Conservation (phyloP, 345 rosid species). For the Salix udensis region DNA sequence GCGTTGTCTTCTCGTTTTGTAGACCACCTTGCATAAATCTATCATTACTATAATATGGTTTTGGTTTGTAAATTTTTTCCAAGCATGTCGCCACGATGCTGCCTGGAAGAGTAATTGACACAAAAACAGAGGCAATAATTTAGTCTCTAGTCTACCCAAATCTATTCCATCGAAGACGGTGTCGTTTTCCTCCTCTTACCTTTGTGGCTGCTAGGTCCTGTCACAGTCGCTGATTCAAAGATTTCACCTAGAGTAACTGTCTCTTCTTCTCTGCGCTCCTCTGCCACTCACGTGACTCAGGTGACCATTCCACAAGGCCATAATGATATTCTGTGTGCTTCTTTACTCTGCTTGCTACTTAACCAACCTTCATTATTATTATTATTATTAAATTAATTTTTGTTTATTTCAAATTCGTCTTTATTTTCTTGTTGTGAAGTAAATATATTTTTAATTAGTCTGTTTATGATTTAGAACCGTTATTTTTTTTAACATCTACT, state of each 20-base stretch:
- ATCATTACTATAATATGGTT: neutral
- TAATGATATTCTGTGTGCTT: neutral
- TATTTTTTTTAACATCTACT: too few species aligned
- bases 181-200: neutral
- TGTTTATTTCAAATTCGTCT: too few species aligned
- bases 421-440: too few species aligned
- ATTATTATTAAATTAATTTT: neutral
- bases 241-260: neutral
- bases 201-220: neutral
- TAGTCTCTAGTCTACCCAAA: neutral
- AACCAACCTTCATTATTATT: neutral
- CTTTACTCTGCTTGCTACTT: neutral
- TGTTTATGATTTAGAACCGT: too few species aligned
- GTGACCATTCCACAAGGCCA: neutral
- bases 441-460: too few species aligned
- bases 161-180: neutral
- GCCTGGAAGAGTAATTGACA: neutral
- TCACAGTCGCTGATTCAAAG: neutral
- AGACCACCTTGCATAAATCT: neutral
- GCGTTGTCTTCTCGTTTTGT: slow-evolving; percentile 6
- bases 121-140: neutral
- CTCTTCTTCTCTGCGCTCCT: neutral
- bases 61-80: neutral
- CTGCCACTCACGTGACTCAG: neutral
- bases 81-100: neutral